phyloP scores from a whole-genome alignment of 2,329 filamentous ascomycete species.

The Sodiomyces alkalinus region DNA sequence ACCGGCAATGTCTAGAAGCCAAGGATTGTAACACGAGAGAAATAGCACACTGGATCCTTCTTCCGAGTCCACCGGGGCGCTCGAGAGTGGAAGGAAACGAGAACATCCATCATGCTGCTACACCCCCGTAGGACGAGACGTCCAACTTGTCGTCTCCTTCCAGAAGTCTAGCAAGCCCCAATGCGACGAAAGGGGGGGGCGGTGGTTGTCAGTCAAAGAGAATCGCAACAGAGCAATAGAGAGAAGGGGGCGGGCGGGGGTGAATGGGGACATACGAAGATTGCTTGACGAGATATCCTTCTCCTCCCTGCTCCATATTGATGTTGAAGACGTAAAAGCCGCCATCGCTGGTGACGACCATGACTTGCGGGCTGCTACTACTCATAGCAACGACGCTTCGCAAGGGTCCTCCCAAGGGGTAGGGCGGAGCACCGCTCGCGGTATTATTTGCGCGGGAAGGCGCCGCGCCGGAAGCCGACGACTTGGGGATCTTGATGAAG shows the following conservation, averaged over 20 bases:
- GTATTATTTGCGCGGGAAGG: slow-evolving; percentile 1
- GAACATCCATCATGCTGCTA: too few relatives aligned
- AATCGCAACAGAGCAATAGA: neutral
- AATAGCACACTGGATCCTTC: too few relatives aligned
- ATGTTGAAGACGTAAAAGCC: slow-evolving; percentile 92
- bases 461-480: slow-evolving; percentile 17
- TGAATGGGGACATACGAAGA: slow-evolving; percentile 49
- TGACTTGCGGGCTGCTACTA: slow-evolving; percentile 84
- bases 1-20: too few relatives aligned
- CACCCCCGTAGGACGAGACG: slow-evolving; percentile 19
- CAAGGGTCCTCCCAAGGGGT: slow-evolving; percentile 30
- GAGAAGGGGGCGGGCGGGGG: neutral
- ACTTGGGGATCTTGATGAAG: slow-evolving; percentile 80
- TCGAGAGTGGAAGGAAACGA: too few relatives aligned
- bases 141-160: slow-evolving; percentile 41
- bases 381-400: slow-evolving; percentile 96
- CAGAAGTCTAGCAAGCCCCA: slow-evolving; percentile 27
- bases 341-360: slow-evolving; percentile 95
- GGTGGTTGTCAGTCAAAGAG: too few relatives aligned
- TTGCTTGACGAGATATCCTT: slow-evolving; percentile 80
- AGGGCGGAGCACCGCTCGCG: slow-evolving; percentile 10
- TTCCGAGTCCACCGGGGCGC: too few relatives aligned
- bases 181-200: neutral
- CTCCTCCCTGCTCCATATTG: slow-evolving; percentile 85
- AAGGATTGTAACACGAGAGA: too few relatives aligned